phyloP scores from a whole-genome alignment of 441 rosid genomes.

The California macrophylla region DNA sequence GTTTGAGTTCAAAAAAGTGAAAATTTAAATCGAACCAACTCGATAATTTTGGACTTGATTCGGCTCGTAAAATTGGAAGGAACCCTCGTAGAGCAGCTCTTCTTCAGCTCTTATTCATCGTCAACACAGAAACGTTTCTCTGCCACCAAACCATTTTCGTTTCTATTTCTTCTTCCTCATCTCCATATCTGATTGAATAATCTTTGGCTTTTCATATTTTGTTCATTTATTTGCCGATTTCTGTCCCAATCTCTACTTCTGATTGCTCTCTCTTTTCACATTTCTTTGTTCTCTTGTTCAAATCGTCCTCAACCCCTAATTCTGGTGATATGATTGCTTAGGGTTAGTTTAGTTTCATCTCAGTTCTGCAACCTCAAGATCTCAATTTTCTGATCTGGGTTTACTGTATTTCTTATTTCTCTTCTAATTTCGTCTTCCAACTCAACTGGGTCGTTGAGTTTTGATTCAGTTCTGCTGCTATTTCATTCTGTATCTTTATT shows the following conservation, averaged over 20 bases:
- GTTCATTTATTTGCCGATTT: neutral
- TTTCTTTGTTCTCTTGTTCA: neutral
- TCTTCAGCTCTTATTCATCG: neutral
- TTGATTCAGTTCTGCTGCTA: neutral
- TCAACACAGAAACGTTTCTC: neutral
- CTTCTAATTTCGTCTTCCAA: neutral
- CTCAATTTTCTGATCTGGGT: neutral
- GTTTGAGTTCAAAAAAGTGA: too few species aligned
- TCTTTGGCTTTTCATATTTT: neutral
- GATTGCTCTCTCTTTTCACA: neutral
- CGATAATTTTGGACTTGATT: too few species aligned
- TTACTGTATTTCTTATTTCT: too few species aligned
- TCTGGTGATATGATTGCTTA: neutral
- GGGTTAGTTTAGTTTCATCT: neutral
- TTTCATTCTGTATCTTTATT: conserved; percentile 12
- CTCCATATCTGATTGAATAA: neutral
- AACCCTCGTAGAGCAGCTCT: too few species aligned
- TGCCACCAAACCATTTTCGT: neutral
- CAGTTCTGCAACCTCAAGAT: neutral
- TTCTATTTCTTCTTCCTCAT: neutral
- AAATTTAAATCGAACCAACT: too few species aligned
- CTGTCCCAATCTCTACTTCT: neutral
- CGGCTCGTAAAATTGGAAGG: too few species aligned
- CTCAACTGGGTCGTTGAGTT: conserved; percentile 10
- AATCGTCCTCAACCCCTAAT: neutral